Evolutionary conservation across 2,329 filamentous ascomycete species (phyloP).

Genomic region (Boeremia lycopersici): DNA sequence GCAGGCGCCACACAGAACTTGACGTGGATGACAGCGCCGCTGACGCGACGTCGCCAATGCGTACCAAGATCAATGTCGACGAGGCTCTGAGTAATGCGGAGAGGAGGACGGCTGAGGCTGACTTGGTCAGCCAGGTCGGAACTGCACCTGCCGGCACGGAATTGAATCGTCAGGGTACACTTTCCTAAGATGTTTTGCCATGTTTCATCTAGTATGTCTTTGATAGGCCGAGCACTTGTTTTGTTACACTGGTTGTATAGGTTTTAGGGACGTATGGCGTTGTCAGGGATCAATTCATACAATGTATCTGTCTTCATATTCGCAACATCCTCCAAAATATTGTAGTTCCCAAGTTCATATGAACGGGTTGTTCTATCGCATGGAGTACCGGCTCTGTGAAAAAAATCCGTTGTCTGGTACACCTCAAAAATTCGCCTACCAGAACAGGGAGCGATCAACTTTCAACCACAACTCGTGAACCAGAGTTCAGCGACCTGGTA

Average conservation of each 20-base stretch:
- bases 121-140: conserved; percentile 29
- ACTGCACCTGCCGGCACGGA: conserved; percentile 39
- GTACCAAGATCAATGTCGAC: conserved; percentile 38
- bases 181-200: conserved; percentile 20
- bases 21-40: conserved; percentile 51
- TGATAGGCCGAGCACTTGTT: background rate
- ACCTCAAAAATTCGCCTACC: too few relatives aligned
- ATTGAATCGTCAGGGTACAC: conserved; percentile 34
- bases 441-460: too few relatives aligned
- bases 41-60: conserved; percentile 47
- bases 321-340: too few relatives aligned
- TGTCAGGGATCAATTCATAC: too few relatives aligned
- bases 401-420: too few relatives aligned
- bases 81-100: conserved; percentile 28
- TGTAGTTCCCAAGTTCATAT: too few relatives aligned
- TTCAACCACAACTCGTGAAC: too few relatives aligned
- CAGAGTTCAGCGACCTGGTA: too few relatives aligned
- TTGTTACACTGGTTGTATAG: background rate
- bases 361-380: too few relatives aligned
- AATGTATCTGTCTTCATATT: too few relatives aligned
- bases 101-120: conserved; percentile 20
- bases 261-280: background rate
- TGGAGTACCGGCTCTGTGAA: too few relatives aligned
- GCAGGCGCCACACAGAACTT: conserved; percentile 42
- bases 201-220: background rate